Evolutionary conservation across 371 early-diverging fungal genomes (phyloP).

Genomic region (Nosema muscidifuracis): DNA sequence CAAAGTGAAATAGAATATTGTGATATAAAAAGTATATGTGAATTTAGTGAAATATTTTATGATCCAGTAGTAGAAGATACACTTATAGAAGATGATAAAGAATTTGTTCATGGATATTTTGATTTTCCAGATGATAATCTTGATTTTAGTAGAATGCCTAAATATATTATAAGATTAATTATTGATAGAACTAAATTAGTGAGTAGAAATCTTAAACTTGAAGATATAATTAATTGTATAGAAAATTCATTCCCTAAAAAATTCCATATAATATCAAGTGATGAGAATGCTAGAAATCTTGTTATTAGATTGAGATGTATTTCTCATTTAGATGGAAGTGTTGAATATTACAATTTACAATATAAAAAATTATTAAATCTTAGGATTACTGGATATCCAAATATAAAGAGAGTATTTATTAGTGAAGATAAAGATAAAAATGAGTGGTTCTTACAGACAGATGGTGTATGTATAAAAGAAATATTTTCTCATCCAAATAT

Average conservation of each 20-base stretch:
- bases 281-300: slow-evolving; percentile 79
- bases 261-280: slow-evolving; percentile 73
- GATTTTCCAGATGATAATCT: slow-evolving; percentile 73
- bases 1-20: slow-evolving; percentile 83
- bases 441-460: slow-evolving; percentile 89
- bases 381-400: slow-evolving; percentile 77
- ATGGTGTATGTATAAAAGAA: slow-evolving; percentile 81
- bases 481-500: slow-evolving; percentile 77
- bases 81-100: slow-evolving; percentile 78
- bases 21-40: slow-evolving; percentile 73
- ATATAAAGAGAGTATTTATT: slow-evolving; percentile 82
- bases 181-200: slow-evolving; percentile 74
- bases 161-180: slow-evolving; percentile 86
- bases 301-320: slow-evolving; percentile 79
- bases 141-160: slow-evolving; percentile 64
- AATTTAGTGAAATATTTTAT: slow-evolving; percentile 82
- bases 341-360: slow-evolving; percentile 73
- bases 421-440: slow-evolving; percentile 65
- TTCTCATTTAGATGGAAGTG: slow-evolving; percentile 68
- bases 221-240: slow-evolving; percentile 68
- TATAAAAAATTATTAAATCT: slow-evolving; percentile 77
- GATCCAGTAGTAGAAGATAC: slow-evolving; percentile 82
- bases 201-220: slow-evolving; percentile 78
- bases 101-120: slow-evolving; percentile 79
- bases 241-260: slow-evolving; percentile 69